Percentiles rank a stretch among this genome's conserved stretches.
phyloP scores from a whole-genome alignment of 129 eudicot genomes.

The Centella asiatica region DNA sequence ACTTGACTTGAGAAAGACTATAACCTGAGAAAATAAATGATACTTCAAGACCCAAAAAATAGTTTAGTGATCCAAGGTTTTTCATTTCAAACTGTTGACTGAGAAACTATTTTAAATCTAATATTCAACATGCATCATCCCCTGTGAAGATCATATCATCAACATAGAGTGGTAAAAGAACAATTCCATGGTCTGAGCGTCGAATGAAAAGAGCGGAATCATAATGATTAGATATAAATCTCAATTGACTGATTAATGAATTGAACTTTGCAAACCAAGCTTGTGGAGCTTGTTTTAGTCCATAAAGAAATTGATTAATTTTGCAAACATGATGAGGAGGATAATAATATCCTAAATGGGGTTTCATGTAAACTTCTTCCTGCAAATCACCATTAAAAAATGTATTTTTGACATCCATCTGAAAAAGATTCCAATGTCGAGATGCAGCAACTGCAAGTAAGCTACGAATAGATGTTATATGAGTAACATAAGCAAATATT shows the following conservation, averaged over 20 bases:
- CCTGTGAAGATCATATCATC: background rate
- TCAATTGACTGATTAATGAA: background rate
- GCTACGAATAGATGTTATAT: background rate
- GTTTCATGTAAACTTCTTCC: background rate
- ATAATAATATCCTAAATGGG: background rate
- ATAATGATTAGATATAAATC: background rate
- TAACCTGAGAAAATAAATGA: background rate
- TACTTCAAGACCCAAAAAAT: background rate
- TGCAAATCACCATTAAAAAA: background rate
- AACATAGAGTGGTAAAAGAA: background rate
- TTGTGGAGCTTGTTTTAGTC: background rate
- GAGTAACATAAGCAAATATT: background rate
- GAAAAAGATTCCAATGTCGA: background rate
- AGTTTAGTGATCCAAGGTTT: background rate
- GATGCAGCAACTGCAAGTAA: background rate
- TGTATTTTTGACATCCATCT: background rate
- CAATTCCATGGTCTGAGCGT: background rate
- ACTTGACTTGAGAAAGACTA: background rate
- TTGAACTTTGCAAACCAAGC: background rate
- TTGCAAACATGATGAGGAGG: background rate
- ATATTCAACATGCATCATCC: too few species aligned
- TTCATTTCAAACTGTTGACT: conserved; percentile 3
- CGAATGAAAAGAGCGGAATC: background rate
- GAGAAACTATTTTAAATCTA: too few species aligned
- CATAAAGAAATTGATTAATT: background rate